Percentiles rank a stretch among this genome's conserved stretches.
These are phyloP conservation scores for Phytopythium aichiense DNA, from an alignment of 352 stramenopile species.

Conservation along the genomic window DNA sequence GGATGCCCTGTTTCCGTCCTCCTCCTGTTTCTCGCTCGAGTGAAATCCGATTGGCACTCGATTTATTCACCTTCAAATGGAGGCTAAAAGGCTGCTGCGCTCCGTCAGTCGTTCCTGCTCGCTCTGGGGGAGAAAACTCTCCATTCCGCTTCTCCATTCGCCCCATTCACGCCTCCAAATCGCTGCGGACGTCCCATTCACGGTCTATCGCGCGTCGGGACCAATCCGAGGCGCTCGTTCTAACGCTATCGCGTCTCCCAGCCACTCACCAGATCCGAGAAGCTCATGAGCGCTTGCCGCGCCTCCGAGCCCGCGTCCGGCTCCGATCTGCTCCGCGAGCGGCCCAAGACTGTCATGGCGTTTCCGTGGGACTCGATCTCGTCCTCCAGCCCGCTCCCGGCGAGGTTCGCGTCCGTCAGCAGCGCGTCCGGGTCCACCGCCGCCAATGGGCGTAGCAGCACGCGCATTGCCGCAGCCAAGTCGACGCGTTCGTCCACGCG, in stretches of 20 bases:
- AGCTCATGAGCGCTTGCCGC: slow-evolving; percentile 1
- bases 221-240: not conserved
- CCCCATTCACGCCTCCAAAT: not conserved
- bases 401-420: slow-evolving; percentile 1
- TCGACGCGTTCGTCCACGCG: slow-evolving; percentile 4
- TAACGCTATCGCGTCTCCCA: not conserved
- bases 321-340: not conserved
- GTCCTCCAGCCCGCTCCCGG: slow-evolving; percentile 1
- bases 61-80: not conserved
- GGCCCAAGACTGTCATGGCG: not conserved
- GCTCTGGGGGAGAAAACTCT: too few relatives aligned
- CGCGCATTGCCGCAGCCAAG: not conserved
- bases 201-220: not conserved
- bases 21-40: not conserved
- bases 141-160: too few relatives aligned
- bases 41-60: not conserved
- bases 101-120: not conserved
- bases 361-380: not conserved
- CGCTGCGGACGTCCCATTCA: not conserved
- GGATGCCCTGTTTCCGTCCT: not conserved
- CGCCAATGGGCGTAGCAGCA: not conserved
- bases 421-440: slow-evolving; percentile 1
- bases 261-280: not conserved
- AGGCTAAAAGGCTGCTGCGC: not conserved
- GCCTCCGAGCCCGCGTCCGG: not conserved